phyloP scores from a whole-genome alignment of 345 rosid genomes.

The Angophora floribunda region DNA sequence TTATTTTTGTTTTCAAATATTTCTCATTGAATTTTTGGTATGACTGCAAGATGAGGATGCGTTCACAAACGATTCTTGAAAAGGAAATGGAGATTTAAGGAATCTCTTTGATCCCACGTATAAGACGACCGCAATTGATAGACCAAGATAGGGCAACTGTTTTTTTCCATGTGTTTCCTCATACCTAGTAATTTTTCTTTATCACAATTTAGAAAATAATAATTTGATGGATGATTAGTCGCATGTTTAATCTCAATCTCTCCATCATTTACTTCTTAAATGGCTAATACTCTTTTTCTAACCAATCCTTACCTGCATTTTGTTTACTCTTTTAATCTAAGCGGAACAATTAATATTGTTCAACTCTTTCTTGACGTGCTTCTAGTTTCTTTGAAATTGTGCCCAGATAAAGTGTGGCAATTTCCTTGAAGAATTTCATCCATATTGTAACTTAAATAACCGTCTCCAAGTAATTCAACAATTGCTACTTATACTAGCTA shows the following conservation, averaged over 20 bases:
- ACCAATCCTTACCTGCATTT: too few relatives aligned
- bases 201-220: too few relatives aligned
- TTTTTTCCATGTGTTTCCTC: neutral
- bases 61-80: neutral
- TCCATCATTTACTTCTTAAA: neutral
- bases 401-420: too few relatives aligned
- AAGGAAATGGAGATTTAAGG: neutral
- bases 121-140: neutral
- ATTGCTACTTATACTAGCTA: neutral
- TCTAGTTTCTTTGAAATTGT: too few relatives aligned
- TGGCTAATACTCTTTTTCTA: too few relatives aligned
- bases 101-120: neutral
- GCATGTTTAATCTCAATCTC: neutral
- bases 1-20: neutral
- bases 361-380: too few relatives aligned
- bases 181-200: too few relatives aligned
- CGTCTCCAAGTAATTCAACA: neutral
- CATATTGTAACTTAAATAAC: neutral
- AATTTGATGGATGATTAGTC: too few relatives aligned
- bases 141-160: too few relatives aligned
- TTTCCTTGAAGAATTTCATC: too few relatives aligned
- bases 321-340: too few relatives aligned
- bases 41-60: neutral
- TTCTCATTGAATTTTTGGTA: neutral
- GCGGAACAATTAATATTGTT: too few relatives aligned